Evolutionary conservation across 2,329 filamentous ascomycete species (phyloP).

Genomic region (Coniochaeta pulveracea): DNA sequence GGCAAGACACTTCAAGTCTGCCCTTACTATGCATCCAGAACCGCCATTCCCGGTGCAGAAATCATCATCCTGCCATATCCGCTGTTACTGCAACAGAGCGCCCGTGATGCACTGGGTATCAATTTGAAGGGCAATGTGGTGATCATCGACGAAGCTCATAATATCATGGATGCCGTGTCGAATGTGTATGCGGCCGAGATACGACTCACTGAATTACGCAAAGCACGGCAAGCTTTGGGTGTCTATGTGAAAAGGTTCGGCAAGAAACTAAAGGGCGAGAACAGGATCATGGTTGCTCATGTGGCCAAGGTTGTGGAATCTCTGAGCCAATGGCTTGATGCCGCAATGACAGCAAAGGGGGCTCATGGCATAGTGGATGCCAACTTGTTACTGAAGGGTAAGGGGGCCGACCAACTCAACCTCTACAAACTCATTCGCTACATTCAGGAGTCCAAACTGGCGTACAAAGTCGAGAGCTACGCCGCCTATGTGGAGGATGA

Average conservation of each 20-base stretch:
- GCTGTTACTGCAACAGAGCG: constrained; percentile 73
- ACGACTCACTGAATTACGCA: constrained; percentile 58
- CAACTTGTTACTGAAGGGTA: constrained; percentile 63
- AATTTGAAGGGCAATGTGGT: constrained; percentile 80
- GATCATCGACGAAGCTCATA: constrained; percentile 96
- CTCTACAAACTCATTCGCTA: constrained; percentile 81
- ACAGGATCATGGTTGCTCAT: constrained; percentile 83
- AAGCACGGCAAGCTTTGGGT: constrained; percentile 63
- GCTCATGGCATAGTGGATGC: constrained; percentile 59
- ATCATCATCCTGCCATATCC: constrained; percentile 91
- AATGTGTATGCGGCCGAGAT: constrained; percentile 76
- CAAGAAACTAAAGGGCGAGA: constrained; percentile 79
- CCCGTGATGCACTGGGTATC: constrained; percentile 77
- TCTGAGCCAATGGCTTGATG: constrained; percentile 56
- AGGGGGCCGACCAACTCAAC: constrained; percentile 91
- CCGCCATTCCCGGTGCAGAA: constrained; percentile 72
- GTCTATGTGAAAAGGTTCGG: constrained; percentile 81
- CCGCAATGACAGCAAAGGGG: constrained; percentile 28
- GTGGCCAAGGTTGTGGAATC: constrained; percentile 75
- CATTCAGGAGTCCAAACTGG: constrained; percentile 82
- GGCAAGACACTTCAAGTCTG: constrained; percentile 75
- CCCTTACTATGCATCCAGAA: constrained; percentile 90
- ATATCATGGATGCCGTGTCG: constrained; percentile 89
- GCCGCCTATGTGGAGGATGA: constrained; percentile 45
- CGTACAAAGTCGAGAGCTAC: constrained; percentile 91